A percentile compares a stretch with the other conserved stretches of the same genome.
Evolutionary conservation across 768 basidiomycete genomes (phyloP).

Genomic region (Hygrocybe punicea): DNA sequence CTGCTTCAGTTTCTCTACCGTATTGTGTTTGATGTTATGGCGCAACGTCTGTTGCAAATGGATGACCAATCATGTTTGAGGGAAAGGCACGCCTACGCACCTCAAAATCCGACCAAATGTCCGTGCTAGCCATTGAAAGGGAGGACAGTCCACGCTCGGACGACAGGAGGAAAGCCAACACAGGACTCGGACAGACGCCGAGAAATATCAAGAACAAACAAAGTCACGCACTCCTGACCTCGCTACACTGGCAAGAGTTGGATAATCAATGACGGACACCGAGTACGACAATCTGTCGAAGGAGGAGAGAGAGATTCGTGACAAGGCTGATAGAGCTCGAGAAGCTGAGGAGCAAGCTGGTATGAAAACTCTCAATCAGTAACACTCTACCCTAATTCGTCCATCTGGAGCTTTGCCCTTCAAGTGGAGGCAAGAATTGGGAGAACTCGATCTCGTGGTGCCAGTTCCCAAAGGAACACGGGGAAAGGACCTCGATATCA

Average conservation of each 20-base stretch:
- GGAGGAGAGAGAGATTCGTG: conserved; percentile 71
- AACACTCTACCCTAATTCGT: conserved; percentile 11
- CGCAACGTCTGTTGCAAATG: conserved; percentile 53
- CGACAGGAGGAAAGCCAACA: not conserved
- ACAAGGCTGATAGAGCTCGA: conserved; percentile 61
- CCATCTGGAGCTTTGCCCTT: conserved; percentile 74
- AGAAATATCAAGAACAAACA: conserved; percentile 4
- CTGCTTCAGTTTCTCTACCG: conserved; percentile 82
- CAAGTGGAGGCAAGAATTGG: conserved; percentile 85
- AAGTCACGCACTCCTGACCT: too few relatives aligned
- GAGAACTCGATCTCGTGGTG: conserved; percentile 78
- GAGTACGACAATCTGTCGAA: conserved; percentile 74
- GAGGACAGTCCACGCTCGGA: not conserved
- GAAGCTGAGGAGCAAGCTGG: conserved; percentile 84
- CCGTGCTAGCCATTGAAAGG: conserved; percentile 54
- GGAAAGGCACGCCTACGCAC: conserved; percentile 38
- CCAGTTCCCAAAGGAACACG: conserved; percentile 87
- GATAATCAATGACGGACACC: conserved; percentile 28
- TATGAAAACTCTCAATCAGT: conserved; percentile 36
- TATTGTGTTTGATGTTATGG: conserved; percentile 70
- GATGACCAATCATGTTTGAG: conserved; percentile 13
- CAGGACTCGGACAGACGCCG: not conserved
- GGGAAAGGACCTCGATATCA: conserved; percentile 67
- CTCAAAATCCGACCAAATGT: conserved; percentile 72
- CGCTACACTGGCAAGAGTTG: too few relatives aligned